Evolutionary conservation across 768 basidiomycete species (phyloP), one percentile per base, ranked within the genome.

Genomic region (Pleurotus tuoliensis): DNA sequence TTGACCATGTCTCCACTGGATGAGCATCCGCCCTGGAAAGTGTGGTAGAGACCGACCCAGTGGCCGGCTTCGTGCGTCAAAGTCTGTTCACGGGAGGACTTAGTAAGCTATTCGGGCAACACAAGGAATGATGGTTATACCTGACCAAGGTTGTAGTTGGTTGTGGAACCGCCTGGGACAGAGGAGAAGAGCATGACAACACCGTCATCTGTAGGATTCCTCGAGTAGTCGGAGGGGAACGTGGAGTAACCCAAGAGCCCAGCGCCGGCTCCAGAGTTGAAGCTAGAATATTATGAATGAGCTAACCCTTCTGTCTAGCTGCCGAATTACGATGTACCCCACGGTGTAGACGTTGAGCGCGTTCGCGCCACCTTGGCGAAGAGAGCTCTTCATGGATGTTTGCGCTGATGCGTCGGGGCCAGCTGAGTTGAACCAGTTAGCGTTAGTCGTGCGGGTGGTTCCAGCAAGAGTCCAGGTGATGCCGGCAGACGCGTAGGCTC

Each of bases 1-100:
- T 61, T 61, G 55, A 82, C 78, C 20, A 50, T 58, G 62, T 82
- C 80, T 24, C 78, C 80, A 30, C 69, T 46, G 60, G 57, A 59
- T 12, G 56, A 48, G 69, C 75, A 80, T 18, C 78, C 77, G 41
- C 79, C 78, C 63, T 84, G 77, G 77, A 82, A 83, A 22, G 82
- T 81, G 69, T 83, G 81, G 68, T 75, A 82, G 22, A 83, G 73
- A 24, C 82, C 82, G 57, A 81, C 69, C 82, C 82, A 84, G 69
- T 83, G 82, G n/a, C 82, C 81, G 47, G 74, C 76, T 66, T 84
- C 83, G 63, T 84, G 83, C 12, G 76, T 81, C 58, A 79, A 61
- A 44, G 79, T 84, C 66, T 77, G 59, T 3, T 44, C 16, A 61
- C 34, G 11, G 15, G 20, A 22, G 22, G 46, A 56, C 41, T 60